phyloP scores from a whole-genome alignment of 805 yeast species.

The Brettanomyces nanus region DNA sequence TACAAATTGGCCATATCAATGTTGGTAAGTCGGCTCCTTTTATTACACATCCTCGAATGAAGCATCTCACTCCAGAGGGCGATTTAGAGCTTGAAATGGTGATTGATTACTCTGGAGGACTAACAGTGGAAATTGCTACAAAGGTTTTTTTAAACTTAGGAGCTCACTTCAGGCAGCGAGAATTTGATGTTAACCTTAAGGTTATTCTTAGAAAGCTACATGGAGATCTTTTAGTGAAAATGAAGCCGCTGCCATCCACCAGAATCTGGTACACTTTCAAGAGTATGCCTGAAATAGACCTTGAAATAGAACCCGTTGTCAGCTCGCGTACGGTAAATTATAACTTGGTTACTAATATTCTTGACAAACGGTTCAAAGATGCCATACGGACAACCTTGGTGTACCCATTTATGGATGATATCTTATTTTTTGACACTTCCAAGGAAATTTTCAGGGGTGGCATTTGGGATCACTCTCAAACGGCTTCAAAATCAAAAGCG shows the following conservation, averaged over 20 bases:
- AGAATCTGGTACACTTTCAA: conserved; percentile 89
- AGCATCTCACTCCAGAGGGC: conserved; percentile 75
- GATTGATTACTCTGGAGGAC: conserved; percentile 66
- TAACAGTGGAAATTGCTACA: conserved; percentile 71
- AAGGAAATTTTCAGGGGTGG: conserved; percentile 85
- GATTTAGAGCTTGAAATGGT: conserved; percentile 52
- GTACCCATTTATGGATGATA: conserved; percentile 82
- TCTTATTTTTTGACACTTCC: conserved; percentile 58
- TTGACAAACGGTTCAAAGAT: conserved; percentile 71
- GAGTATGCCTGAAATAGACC: conserved; percentile 63
- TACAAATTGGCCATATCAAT: conserved; percentile 60
- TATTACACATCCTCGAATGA: conserved; percentile 62
- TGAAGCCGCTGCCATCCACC: conserved; percentile 88
- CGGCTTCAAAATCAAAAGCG: neutral
- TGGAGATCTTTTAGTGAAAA: conserved; percentile 60
- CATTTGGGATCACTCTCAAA: conserved; percentile 59
- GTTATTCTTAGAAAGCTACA: conserved; percentile 59
- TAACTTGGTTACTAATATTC: conserved; percentile 68
- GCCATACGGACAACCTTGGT: conserved; percentile 76
- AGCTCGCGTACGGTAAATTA: conserved; percentile 77
- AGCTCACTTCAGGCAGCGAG: conserved; percentile 60
- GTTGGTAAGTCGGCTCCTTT: conserved; percentile 80
- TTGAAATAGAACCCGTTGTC: conserved; percentile 84
- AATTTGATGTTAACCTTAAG: conserved; percentile 65
- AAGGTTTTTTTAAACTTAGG: conserved; percentile 72